Conservation (phyloP, 2,329 filamentous ascomycete species). For the Trichoderma sp. region DNA sequence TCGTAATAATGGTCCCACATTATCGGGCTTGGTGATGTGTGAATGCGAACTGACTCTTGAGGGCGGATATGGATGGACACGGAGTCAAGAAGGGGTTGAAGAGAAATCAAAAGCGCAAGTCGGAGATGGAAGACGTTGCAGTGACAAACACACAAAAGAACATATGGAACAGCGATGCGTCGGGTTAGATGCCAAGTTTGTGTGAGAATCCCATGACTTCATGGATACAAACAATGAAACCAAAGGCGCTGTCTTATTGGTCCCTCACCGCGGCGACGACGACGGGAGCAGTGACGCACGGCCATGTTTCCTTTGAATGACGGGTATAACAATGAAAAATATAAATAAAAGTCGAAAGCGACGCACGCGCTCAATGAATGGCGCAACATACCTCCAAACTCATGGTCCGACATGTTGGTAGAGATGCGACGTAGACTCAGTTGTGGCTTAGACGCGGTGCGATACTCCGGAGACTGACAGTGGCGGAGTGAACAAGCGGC, state of each 20-base stretch:
- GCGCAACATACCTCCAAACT: conserved; percentile 49
- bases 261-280: background rate
- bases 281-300: conserved; percentile 8
- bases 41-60: background rate
- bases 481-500: background rate
- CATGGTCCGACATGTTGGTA: conserved; percentile 60
- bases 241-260: background rate
- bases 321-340: background rate
- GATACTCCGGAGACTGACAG: background rate
- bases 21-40: background rate
- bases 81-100: background rate
- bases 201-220: background rate
- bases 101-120: background rate
- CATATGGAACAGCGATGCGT: background rate
- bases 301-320: background rate
- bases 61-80: background rate
- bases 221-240: background rate
- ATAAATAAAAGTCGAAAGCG: background rate
- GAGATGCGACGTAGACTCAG: background rate
- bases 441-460: conserved; percentile 13
- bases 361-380: background rate
- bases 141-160: no score
- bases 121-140: background rate
- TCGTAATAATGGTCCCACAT: background rate
- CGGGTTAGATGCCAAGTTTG: background rate